Base-by-base conservation (phyloP, 129 eudicot genomes). In the Pulicaria dysenterica region DNA sequence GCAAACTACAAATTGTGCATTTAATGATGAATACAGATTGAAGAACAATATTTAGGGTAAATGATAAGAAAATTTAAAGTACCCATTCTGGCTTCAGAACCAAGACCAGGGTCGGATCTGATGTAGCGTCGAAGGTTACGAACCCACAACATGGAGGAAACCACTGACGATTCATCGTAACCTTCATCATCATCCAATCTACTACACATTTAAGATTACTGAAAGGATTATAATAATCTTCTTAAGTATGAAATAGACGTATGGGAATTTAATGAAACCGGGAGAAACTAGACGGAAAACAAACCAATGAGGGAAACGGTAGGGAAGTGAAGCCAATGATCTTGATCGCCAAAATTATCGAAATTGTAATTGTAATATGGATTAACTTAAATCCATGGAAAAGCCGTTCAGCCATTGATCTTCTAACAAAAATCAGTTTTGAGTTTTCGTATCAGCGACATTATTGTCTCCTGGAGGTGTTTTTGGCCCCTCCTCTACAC, bases 91-190 rank as follows among this genome's bases (percentile, higher is more conserved):
- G 56, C 82, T 70, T 77, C 82, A 36, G 82, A 77, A 24, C 41
- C 67, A 53, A 61, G 77, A 16, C 53, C 4, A 7, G 51, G 4
- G 8, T 66, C 69, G 9, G 67, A 72, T 79, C 73, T 73, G 54
- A 79, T 79, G 68, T 43, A 79, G 4, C 78, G 83, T 9, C 83
- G 73, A 64, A 79, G 83, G 74, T 72, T 79, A 57, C 79, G 83
- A 71, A 72, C 83, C 83, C 83, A 79, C 54, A 72, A 48, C 83
- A 79, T 79, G 12, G 83, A 65, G 6, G 83, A 73, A 17, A 57
- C 45, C 14, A 39, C 78, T 49, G 72, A 45, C 65, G 69, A 67
- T 53, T 70, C 72, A 62, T 78, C 65, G 16, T 15, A 44, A 12
- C 73, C 46, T 72, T 70, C 73, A 31, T 73, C 69, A 10, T 77